phyloP scores from a whole-genome alignment of 139 green algal genomes.

The Chlorella sp. region DNA sequence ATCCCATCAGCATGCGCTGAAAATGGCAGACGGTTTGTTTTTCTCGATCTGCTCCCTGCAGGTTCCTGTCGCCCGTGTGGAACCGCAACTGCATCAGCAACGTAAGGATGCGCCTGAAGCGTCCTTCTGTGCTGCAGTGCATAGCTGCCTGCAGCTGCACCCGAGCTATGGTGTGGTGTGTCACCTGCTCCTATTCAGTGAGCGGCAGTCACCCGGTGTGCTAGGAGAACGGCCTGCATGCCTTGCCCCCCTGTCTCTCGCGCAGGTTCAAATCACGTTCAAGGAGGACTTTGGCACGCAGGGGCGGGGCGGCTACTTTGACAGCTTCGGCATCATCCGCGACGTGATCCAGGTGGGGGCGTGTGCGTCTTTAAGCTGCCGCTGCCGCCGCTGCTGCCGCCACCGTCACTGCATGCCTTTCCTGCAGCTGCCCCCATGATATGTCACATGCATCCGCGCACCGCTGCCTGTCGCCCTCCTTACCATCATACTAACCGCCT shows the following conservation, averaged over 20 bases:
- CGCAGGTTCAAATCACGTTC: constrained; percentile 83
- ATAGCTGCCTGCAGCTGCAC: not conserved
- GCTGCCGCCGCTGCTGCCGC: not conserved
- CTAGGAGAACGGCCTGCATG: too few relatives aligned
- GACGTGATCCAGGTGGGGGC: constrained; percentile 88
- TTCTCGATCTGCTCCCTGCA: too few relatives aligned
- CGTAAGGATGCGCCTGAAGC: constrained; percentile 70
- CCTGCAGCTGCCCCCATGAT: too few relatives aligned
- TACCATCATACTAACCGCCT: not conserved
- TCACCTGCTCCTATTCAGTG: too few relatives aligned
- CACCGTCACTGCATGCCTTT: not conserved
- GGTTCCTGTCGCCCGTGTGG: constrained; percentile 84
- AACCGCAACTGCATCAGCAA: constrained; percentile 89
- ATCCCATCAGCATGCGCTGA: too few relatives aligned
- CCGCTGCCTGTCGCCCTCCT: not conserved
- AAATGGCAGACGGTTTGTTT: too few relatives aligned
- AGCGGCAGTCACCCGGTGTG: too few relatives aligned
- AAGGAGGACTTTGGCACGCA: constrained; percentile 92
- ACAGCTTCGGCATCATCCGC: constrained; percentile 96
- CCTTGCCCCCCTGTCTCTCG: not conserved
- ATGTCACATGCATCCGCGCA: not conserved
- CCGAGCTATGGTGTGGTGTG: too few relatives aligned
- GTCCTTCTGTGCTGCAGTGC: not conserved
- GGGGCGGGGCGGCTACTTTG: constrained; percentile 97
- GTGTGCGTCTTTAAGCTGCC: not conserved